Base-by-base conservation (phyloP, 768 basidiomycete species). In the Suillus variegatus region DNA sequence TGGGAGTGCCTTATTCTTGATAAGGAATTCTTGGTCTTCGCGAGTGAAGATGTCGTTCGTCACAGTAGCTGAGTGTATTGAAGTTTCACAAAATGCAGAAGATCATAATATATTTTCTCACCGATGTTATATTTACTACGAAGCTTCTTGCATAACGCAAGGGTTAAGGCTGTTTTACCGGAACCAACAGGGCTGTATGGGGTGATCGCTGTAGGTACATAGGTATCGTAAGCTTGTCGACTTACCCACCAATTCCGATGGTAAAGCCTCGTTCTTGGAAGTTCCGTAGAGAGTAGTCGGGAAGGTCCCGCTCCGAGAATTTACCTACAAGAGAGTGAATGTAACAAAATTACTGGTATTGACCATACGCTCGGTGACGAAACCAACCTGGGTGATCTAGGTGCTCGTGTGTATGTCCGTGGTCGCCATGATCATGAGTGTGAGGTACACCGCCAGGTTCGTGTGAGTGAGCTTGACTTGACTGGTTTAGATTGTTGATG, bases 41-140 rank as follows among this genome's bases (percentile, higher is more conserved):
- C 92, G 85, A 43, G 97, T 99, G 79, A 99, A 99, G 75, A 99
- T 99, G 78, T 99, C 97, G 78, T 99, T 99, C n/a, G 97, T 99
- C 16, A 97, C 94, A 2, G 94, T 95, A 41, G 94, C 96, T 95
- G 40, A 12, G 60, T 63, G 13, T 66, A 51, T 61, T 66, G 63
- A 71, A 13, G 22, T 56, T 56, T 70, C 28, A 67, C 63, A 25
- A 56, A 51, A 40, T 43, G 44, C 56, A 63, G 41, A 44, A 61
- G 52, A 46, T 54, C 58, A 58, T 47, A 54, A 46, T 10, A 8
- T 44, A 47, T 54, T 46, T 41, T 64, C 86, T 66, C 66, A 94
- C 96, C 97, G 57, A 99, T 94, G 75, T 99, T 99, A 75, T 92
- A 93, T 66, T 90, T 86, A 40, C 85, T 85, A 65, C 97, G 85